Evolutionary conservation across 345 rosid genomes (phyloP).

Genomic region (Anastatica hierochuntica): DNA sequence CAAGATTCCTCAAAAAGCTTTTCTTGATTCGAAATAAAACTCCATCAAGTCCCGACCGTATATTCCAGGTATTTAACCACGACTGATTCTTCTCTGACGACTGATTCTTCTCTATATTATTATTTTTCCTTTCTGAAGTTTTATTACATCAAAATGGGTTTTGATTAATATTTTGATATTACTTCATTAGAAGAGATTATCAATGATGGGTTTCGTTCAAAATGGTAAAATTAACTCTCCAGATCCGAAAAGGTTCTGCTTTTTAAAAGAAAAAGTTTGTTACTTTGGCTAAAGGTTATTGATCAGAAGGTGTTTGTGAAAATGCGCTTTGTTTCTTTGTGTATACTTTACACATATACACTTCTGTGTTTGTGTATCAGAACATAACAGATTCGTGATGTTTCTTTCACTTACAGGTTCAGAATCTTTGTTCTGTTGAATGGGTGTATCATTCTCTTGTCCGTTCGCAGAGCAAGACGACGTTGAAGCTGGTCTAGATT

Average conservation of each 20-base stretch:
- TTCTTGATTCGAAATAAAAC: neutral
- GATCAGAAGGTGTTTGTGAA: slow-evolving; percentile 4
- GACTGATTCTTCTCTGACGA: neutral
- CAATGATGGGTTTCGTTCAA: neutral
- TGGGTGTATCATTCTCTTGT: slow-evolving; percentile 62
- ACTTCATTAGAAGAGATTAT: neutral
- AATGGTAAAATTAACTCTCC: too few relatives aligned
- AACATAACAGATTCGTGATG: slow-evolving; percentile 23
- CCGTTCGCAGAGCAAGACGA: slow-evolving; percentile 50
- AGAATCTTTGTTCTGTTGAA: slow-evolving; percentile 27
- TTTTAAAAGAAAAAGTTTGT: too few relatives aligned
- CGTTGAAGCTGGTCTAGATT: slow-evolving; percentile 38
- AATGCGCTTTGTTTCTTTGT: neutral
- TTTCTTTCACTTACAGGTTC: slow-evolving; percentile 11
- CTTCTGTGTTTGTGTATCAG: neutral
- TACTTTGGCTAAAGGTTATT: too few relatives aligned
- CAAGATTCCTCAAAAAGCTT: slow-evolving; percentile 13
- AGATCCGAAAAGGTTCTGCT: slow-evolving; percentile 23
- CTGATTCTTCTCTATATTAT: slow-evolving; percentile 3
- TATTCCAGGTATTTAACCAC: slow-evolving; percentile 37
- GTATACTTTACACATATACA: too few relatives aligned
- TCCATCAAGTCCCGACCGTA: neutral
- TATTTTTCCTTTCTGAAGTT: neutral
- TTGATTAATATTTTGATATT: too few relatives aligned
- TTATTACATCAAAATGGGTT: neutral